Evolutionary conservation across 2,329 filamentous ascomycete genomes (phyloP).

Genomic region (Harringtonia lauricola): DNA sequence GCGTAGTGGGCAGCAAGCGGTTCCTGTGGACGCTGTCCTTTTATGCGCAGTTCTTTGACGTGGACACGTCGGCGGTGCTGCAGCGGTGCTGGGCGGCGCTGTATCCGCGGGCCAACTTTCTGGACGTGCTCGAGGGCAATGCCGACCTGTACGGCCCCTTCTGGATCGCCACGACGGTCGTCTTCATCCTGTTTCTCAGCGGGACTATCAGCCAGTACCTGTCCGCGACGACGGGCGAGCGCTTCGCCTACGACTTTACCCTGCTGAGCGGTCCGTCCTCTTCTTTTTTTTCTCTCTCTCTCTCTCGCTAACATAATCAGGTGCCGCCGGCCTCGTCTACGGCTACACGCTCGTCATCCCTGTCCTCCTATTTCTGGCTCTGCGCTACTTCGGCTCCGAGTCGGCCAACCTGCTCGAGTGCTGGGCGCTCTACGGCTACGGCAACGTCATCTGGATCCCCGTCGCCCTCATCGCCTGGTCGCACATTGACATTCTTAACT

Average conservation of each 20-base stretch:
- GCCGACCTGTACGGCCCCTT: conserved; percentile 94
- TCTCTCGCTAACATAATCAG: conserved; percentile 22
- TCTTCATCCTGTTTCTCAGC: conserved; percentile 88
- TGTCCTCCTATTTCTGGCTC: conserved; percentile 70
- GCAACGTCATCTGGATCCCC: conserved; percentile 93
- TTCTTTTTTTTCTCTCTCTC: neutral
- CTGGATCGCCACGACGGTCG: conserved; percentile 97
- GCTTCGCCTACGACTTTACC: conserved; percentile 86
- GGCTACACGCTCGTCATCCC: conserved; percentile 89
- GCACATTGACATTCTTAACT: conserved; percentile 77
- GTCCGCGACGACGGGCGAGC: conserved; percentile 51
- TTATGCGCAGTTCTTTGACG: conserved; percentile 97
- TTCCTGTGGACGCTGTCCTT: conserved; percentile 88
- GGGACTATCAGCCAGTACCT: conserved; percentile 93
- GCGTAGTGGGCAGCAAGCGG: conserved; percentile 53
- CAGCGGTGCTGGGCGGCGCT: conserved; percentile 80
- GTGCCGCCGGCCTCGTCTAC: conserved; percentile 85
- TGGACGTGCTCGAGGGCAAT: conserved; percentile 94
- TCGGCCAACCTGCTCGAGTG: conserved; percentile 89
- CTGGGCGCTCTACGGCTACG: conserved; percentile 91
- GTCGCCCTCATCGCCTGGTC: conserved; percentile 90
- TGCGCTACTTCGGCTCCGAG: conserved; percentile 94
- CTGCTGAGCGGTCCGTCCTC: conserved; percentile 61
- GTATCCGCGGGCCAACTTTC: conserved; percentile 85
- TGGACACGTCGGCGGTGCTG: conserved; percentile 85